Evolutionary conservation across 1,284 basidiomycete species (phyloP), one percentile per base, ranked within the genome.

Genomic region (Cryptococcus amylolentus): DNA sequence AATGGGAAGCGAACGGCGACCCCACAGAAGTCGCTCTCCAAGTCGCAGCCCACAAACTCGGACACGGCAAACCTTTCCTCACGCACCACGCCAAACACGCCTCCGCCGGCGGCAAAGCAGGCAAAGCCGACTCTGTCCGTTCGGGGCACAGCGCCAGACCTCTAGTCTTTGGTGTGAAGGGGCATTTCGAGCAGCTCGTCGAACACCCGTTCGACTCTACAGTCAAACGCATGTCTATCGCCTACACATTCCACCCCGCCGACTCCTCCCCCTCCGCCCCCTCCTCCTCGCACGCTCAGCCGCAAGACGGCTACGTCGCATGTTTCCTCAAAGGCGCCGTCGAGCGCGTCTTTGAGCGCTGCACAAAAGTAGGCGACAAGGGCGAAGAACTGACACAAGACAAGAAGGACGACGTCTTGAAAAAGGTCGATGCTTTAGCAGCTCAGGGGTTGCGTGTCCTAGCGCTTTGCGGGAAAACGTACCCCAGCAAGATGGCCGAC

Each of bases 1-100:
- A 80, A 55, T 88, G 86, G 86, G 81, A 82, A 41, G 83, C 84
- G 0, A 83, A 84, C 46, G 87, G 87, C 31, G 86, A 88, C 64
- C 84, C 86, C 1, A 88, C 87, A 16, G 83, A 85, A 66, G 80
- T 83, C 38, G 84, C 85, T 0, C 80, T 87, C 6, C 85, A 86
- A 70, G 85, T 86, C 7, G 84, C 84, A 53, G 83, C 83, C 0
- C 81, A 82, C 61, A 82, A 82, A 58, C 70, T 79, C 39, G 77
- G 77, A 10, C 73, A 72, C 52, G 76, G 77, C 18, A 77, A 78
- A 60, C 71, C 73, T 10, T 71, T 71, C 52, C 66, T 77, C 46
- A 80, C 77, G 28, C 70, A 73, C 57, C 31, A 38, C 18, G 55
- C 52, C 40, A 49, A 62, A 40, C 44, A 28, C 16, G 31, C 31